Percentiles rank a stretch among this genome's conserved stretches.
Evolutionary conservation across 139 green algal species (phyloP).

Genomic region (Chlamydomonas applanata): DNA sequence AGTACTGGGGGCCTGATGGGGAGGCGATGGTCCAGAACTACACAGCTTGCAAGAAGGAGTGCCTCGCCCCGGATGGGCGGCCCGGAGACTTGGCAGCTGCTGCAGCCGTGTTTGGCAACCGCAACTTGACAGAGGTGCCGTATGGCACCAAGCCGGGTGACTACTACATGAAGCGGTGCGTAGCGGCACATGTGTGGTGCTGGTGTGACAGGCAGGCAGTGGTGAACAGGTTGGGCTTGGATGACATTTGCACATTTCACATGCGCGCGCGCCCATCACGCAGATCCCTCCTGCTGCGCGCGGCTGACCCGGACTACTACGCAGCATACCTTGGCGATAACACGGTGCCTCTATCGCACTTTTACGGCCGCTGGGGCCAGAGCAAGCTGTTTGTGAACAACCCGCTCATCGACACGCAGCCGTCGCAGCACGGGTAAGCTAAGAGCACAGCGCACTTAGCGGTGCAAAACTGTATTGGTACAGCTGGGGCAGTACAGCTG

Average conservation of each 20-base stretch:
- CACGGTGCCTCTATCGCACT: background rate
- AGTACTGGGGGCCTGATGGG: conserved; percentile 6
- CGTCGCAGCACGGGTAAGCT: too few relatives aligned
- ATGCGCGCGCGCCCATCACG: background rate
- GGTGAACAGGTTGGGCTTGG: too few relatives aligned
- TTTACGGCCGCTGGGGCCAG: conserved; percentile 16
- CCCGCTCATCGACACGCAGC: background rate
- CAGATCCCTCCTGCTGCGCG: conserved; percentile 14
- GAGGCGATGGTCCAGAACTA: conserved; percentile 35
- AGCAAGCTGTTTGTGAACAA: background rate
- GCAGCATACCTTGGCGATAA: conserved; percentile 2
- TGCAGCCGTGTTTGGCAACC: background rate
- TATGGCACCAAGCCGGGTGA: conserved; percentile 17
- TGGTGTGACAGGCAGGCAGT: too few relatives aligned
- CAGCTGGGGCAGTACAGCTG: too few relatives aligned
- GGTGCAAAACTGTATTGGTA: too few relatives aligned
- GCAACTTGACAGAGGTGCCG: conserved; percentile 6
- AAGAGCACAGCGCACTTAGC: too few relatives aligned
- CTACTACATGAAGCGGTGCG: conserved; percentile 31
- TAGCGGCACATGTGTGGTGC: too few relatives aligned
- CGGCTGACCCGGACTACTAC: conserved; percentile 24
- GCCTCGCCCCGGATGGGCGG: background rate
- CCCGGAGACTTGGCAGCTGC: conserved; percentile 6
- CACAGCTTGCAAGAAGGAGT: conserved; percentile 6
- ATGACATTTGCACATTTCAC: too few relatives aligned